These are phyloP conservation scores for Aspergillus haitiensis DNA, from an alignment of 495 filamentous ascomycete genomes.

Conservation along the genomic window DNA sequence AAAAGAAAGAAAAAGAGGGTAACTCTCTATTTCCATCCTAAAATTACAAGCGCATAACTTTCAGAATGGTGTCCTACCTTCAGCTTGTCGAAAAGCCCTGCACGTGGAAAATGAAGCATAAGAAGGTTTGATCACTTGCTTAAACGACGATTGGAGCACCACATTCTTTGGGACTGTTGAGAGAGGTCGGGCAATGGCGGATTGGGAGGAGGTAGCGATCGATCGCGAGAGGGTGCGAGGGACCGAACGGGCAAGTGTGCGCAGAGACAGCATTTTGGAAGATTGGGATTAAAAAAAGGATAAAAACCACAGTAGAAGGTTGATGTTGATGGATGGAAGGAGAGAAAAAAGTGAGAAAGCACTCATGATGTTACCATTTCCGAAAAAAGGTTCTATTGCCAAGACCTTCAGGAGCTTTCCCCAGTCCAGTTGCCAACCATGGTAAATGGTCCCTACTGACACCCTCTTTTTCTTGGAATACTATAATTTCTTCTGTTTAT, in stretches of 20 bases:
- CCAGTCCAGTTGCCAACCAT: conserved; percentile 1
- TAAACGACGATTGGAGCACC: conserved; percentile 51
- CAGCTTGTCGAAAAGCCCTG: conserved; percentile 55
- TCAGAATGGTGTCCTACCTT: conserved; percentile 43
- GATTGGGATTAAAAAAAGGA: conserved; percentile 6
- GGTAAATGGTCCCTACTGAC: not conserved
- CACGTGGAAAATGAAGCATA: conserved; percentile 76
- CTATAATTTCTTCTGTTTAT: conserved; percentile 20
- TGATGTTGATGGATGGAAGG: conserved; percentile 25
- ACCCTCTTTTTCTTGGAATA: conserved; percentile 7
- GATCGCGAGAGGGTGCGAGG: conserved; percentile 67
- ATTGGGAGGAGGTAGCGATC: conserved; percentile 50
- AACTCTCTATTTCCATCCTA: not conserved
- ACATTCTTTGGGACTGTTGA: conserved; percentile 45
- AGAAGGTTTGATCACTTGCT: conserved; percentile 53
- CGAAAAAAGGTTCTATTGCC: conserved; percentile 26
- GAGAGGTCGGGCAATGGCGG: conserved; percentile 47
- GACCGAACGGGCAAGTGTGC: conserved; percentile 67
- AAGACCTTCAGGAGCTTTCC: conserved; percentile 26
- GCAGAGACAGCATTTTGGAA: conserved; percentile 73
- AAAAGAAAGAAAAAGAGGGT: not conserved
- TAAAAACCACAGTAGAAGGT: conserved; percentile 19
- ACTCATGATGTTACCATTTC: conserved; percentile 40
- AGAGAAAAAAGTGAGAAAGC: conserved; percentile 17
- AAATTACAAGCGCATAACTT: not conserved